Percentiles rank a stretch among this genome's conserved stretches.
phyloP scores from a whole-genome alignment of 2,329 filamentous ascomycete genomes.

The Alternaria brassicicola region DNA sequence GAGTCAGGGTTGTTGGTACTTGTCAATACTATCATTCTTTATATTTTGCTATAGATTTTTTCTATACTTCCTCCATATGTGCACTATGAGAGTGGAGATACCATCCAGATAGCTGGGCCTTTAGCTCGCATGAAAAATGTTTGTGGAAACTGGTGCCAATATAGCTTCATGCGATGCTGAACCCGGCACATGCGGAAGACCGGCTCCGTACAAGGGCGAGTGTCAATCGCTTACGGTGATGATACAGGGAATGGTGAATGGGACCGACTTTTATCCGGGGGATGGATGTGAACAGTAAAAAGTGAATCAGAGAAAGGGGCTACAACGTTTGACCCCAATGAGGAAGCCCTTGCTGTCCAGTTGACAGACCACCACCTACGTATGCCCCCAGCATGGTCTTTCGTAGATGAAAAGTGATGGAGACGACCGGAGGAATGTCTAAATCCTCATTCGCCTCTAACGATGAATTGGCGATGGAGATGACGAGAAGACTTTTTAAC shows the following conservation, averaged over 20 bases:
- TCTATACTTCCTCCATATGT: neutral
- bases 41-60: neutral
- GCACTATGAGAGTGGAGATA: neutral
- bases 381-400: neutral
- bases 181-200: conserved; percentile 1
- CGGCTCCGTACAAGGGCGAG: neutral
- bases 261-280: neutral
- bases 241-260: neutral
- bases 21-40: neutral
- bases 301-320: neutral
- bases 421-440: neutral
- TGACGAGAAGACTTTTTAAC: neutral
- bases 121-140: neutral
- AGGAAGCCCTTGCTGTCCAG: neutral
- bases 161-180: conserved; percentile 2
- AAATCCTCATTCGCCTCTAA: neutral
- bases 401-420: neutral
- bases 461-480: neutral
- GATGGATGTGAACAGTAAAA: neutral
- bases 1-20: neutral
- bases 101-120: neutral
- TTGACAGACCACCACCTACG: neutral
- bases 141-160: neutral
- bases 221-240: neutral
- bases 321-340: neutral